Conservation (phyloP, 257 asterid genomes). For the Plantago ovata region DNA sequence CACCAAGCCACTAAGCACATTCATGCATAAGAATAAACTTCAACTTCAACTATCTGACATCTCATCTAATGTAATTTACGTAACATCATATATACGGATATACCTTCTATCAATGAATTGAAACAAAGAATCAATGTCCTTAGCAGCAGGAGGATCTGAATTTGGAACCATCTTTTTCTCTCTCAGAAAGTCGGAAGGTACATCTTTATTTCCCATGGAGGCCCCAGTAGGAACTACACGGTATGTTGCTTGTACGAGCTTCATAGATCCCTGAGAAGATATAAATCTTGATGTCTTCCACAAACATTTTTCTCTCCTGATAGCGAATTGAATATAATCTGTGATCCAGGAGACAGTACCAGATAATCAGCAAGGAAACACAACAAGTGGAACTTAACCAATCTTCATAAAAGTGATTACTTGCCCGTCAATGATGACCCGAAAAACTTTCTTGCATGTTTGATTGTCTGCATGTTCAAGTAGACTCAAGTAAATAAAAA, state of each 20-base stretch:
- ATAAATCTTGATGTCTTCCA: conserved; percentile 31
- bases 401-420: conserved; percentile 10
- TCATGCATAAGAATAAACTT: background rate
- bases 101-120: conserved; percentile 81
- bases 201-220: conserved; percentile 47
- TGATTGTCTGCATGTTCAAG: conserved; percentile 38
- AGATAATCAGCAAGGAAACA: conserved; percentile 11
- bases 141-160: conserved; percentile 65
- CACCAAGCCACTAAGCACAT: background rate
- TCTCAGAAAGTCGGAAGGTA: conserved; percentile 46
- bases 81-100: conserved; percentile 8
- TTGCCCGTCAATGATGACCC: conserved; percentile 42
- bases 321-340: conserved; percentile 37
- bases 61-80: background rate
- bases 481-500: conserved; percentile 9
- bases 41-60: conserved; percentile 3
- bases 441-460: conserved; percentile 33
- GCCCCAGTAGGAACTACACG: conserved; percentile 64
- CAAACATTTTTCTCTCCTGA: conserved; percentile 23
- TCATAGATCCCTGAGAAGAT: conserved; percentile 39
- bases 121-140: conserved; percentile 55
- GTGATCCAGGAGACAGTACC: conserved; percentile 16
- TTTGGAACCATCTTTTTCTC: conserved; percentile 66
- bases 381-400: conserved; percentile 4
- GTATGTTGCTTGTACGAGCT: conserved; percentile 38